Percentiles rank a stretch among this genome's conserved stretches.
These are phyloP conservation scores for Nicotiana attenuata DNA, from an alignment of 257 asterid species.

Conservation along the genomic window DNA sequence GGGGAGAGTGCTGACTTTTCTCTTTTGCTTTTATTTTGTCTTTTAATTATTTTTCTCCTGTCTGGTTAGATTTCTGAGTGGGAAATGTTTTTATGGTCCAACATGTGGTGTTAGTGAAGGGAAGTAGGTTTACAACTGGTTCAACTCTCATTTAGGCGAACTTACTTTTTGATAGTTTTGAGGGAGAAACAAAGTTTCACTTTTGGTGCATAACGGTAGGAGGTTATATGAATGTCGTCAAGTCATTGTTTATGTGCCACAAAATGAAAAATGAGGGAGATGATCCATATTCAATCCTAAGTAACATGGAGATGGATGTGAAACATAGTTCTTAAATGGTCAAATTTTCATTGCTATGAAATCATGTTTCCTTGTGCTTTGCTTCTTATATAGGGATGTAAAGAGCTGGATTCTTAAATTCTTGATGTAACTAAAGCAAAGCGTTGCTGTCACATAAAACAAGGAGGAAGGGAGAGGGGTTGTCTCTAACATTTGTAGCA, in stretches of 20 bases:
- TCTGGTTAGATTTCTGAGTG: neutral
- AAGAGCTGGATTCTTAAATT: neutral
- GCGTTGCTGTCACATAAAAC: neutral
- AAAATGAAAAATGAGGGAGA: neutral
- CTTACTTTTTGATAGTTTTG: neutral
- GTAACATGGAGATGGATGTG: neutral
- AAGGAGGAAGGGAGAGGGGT: neutral
- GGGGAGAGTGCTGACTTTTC: neutral
- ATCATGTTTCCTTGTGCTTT: neutral
- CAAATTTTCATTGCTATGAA: neutral
- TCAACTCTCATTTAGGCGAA: neutral
- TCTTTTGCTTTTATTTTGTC: neutral
- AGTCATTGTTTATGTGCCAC: neutral
- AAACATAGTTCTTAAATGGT: neutral
- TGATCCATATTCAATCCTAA: neutral
- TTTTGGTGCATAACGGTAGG: neutral
- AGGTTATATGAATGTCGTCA: neutral
- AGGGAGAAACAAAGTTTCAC: neutral
- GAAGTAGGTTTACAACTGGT: neutral
- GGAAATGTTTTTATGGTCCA: neutral
- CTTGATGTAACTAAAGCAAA: neutral
- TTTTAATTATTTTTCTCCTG: neutral
- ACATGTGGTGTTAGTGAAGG: neutral
- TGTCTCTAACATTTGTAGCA: neutral
- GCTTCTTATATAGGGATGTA: neutral